Conservation (phyloP, 441 rosid genomes). For the Erodium texanum region DNA sequence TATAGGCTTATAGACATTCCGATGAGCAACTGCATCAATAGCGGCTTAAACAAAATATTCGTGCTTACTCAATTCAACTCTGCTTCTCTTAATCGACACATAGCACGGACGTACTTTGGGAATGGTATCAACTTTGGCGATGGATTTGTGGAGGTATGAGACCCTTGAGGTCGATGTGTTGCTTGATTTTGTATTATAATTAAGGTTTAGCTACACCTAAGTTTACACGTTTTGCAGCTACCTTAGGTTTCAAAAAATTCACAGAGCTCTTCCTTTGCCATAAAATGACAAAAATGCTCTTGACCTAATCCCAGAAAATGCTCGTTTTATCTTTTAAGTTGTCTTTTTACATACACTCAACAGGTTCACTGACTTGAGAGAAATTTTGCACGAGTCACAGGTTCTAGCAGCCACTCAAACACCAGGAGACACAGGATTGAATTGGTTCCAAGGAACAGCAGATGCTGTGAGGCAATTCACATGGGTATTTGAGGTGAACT, state of each 20-base stretch:
- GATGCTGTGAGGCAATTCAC: slow-evolving; percentile 91
- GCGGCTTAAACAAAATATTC: slow-evolving; percentile 83
- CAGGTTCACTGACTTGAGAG: not conserved
- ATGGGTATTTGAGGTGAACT: slow-evolving; percentile 93
- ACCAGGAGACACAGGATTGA: slow-evolving; percentile 43
- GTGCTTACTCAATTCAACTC: slow-evolving; percentile 87
- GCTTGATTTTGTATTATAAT: not conserved
- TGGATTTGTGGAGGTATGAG: slow-evolving; percentile 85
- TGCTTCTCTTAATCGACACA: slow-evolving; percentile 80
- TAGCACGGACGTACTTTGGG: slow-evolving; percentile 78
- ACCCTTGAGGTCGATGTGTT: not conserved
- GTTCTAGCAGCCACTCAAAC: slow-evolving; percentile 57
- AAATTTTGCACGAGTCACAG: slow-evolving; percentile 25
- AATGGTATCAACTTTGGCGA: slow-evolving; percentile 84
- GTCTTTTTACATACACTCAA: too few species aligned
- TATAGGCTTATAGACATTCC: slow-evolving; percentile 85
- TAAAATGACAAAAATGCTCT: too few species aligned
- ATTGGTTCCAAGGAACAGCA: slow-evolving; percentile 98
- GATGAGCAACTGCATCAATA: slow-evolving; percentile 91
- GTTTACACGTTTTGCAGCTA: too few species aligned
- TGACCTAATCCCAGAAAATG: too few species aligned
- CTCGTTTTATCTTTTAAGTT: too few species aligned
- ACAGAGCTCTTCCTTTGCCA: too few species aligned
- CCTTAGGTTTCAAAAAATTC: too few species aligned
- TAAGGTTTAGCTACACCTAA: too few species aligned